A percentile compares a stretch with the other conserved stretches of the same genome.
Conservation (phyloP, 805 yeast species). For the Diddensiella transvaalensis region DNA sequence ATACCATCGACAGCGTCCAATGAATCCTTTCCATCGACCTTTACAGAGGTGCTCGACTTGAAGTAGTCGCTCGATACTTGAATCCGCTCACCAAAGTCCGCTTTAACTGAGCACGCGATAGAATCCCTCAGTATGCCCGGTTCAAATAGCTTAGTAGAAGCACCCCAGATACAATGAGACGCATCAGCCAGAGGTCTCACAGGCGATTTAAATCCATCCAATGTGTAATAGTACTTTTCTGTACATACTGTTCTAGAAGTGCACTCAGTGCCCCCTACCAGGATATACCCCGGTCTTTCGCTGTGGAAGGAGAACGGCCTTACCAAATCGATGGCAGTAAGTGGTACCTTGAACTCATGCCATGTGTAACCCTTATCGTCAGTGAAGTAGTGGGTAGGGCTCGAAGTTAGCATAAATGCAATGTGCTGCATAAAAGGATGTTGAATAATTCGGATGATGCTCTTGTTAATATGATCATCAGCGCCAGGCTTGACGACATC, state of each 20-base stretch:
- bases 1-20: slow-evolving; percentile 32
- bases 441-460: slow-evolving; percentile 29
- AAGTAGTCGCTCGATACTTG: slow-evolving; percentile 46
- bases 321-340: slow-evolving; percentile 24
- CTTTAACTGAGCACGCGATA: slow-evolving; percentile 43
- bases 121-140: slow-evolving; percentile 13
- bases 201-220: slow-evolving; percentile 42
- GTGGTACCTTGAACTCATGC: slow-evolving; percentile 36
- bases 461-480: slow-evolving; percentile 29
- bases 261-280: slow-evolving; percentile 38
- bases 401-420: slow-evolving; percentile 40
- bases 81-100: slow-evolving; percentile 36
- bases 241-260: slow-evolving; percentile 20
- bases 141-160: slow-evolving; percentile 24
- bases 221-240: slow-evolving; percentile 45
- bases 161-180: slow-evolving; percentile 25
- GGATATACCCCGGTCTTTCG: slow-evolving; percentile 34
- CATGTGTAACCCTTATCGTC: slow-evolving; percentile 42
- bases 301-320: slow-evolving; percentile 39
- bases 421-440: slow-evolving; percentile 39
- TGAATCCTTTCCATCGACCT: slow-evolving; percentile 33
- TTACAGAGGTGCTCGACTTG: slow-evolving; percentile 31
- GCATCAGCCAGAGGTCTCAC: slow-evolving; percentile 30
- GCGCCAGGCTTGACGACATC: slow-evolving; percentile 36
- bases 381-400: slow-evolving; percentile 38